Conservation (phyloP, 805 yeast species). For the Candida berthetii region DNA sequence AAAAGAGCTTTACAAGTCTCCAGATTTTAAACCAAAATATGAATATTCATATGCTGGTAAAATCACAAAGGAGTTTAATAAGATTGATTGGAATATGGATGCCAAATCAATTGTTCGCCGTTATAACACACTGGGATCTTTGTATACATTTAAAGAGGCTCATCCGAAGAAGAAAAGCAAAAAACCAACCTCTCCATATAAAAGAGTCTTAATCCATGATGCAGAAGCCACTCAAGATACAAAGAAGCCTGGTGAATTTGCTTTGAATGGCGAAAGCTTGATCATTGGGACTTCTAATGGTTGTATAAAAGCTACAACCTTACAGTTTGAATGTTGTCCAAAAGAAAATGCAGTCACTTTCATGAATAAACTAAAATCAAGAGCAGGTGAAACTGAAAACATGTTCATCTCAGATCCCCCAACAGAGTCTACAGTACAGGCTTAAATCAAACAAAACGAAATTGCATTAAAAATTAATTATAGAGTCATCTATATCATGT, state of each 20-base stretch:
- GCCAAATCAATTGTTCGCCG: conserved; percentile 34
- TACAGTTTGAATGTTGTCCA: conserved; percentile 52
- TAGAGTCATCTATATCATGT: neutral
- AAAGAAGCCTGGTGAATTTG: conserved; percentile 24
- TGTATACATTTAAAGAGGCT: conserved; percentile 38
- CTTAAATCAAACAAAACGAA: neutral
- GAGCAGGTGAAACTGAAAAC: conserved; percentile 32
- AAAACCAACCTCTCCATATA: conserved; percentile 22
- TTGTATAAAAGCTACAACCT: conserved; percentile 22
- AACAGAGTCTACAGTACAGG: too few relatives aligned
- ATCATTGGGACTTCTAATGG: conserved; percentile 41
- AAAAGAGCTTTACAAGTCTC: conserved; percentile 19
- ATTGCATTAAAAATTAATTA: neutral
- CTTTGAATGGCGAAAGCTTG: conserved; percentile 18
- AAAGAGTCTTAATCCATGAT: conserved; percentile 44
- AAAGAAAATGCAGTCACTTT: conserved; percentile 42
- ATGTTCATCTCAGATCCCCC: conserved; percentile 2
- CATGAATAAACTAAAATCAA: conserved; percentile 33
- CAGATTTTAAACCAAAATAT: conserved; percentile 17
- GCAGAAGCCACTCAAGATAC: conserved; percentile 13
- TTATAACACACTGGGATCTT: conserved; percentile 48
- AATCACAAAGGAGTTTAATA: conserved; percentile 34
- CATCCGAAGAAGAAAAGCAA: conserved; percentile 19
- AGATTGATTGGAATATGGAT: conserved; percentile 41
- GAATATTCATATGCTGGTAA: conserved; percentile 53